Base-by-base conservation (phyloP, 2,329 filamentous ascomycete species). In the Endocalyx cinctus region DNA sequence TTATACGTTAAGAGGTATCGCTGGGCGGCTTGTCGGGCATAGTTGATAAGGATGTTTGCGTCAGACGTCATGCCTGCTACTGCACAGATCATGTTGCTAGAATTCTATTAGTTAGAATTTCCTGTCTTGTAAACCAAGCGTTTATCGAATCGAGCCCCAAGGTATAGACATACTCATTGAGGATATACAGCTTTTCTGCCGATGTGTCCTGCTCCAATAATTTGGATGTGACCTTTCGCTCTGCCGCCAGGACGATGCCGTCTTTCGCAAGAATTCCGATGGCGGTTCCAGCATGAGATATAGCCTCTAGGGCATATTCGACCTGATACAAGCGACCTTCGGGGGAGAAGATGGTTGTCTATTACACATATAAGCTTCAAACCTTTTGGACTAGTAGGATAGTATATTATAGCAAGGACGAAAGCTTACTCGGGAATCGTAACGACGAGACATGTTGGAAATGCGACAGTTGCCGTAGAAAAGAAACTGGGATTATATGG, bases 11-110 rank as follows among this genome's bases (percentile, higher is more conserved):
- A 80, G 62, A 98, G 90, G 69, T 98, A 97, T 59, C 84, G 81
- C 70, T 98, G 92, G 53, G 92, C 92, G 55, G 87, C 85, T 77
- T 95, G 87, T 53, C 92, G 88, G 61, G 92, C 94, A 67, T 94
- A 96, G 75, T 98, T 98, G 80, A 98, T 98, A 62, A 98, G 87
- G 65, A 98, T 98, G 73, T 98, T 98, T 64, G 92, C 92, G 61
- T 98, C 92, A 57, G 92, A 92, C 28, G 89, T 98, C 90, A 98
- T 97, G 59, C 92, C 92, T 54, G 92, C 92, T 40, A 98, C 92
- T 42, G 92, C 92, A 66, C 89, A 96, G 67, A 98, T 97, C 94
- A 98, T 98, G 74, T 98, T 98, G 71, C 90, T 97, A 48, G 5
- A 14, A 25, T 23, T 13, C 20, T 23, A n/a, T 23, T 8, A 22